Base-by-base conservation (phyloP, 2,329 filamentous ascomycete species). In the Myriosclerotinia scirpicola region DNA sequence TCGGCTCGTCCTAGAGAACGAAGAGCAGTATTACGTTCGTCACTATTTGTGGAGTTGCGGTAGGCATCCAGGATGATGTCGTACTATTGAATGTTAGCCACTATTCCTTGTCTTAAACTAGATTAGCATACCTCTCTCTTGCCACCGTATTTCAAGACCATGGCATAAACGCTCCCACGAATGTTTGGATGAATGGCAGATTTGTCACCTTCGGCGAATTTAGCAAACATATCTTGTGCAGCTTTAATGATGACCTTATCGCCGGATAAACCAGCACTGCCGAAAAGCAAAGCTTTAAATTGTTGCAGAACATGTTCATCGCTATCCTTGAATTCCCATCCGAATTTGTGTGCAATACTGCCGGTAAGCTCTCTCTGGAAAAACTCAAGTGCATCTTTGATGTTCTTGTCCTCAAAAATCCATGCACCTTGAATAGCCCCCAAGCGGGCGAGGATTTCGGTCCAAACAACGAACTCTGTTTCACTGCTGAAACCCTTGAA, bases 271-370 rank as follows among this genome's bases (percentile, higher is more conserved):
- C 93, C 94, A 61, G 94, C 92, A 72, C 84, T 87, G 69, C 91
- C 90, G 76, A 98, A 98, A 77, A 97, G 85, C 76, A 97, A 85
- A 17, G 88, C 88, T 83, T 98, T 98, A 84, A 97, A 96, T 77
- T 97, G 93, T 78, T 97, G 93, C 77, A 93, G 84, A 71, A 97
- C 89, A 76, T 97, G 93, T 60, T 90, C 92, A 73, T 98, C 94
- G 4, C 84, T 84, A 36, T 93, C 90, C 38, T 87, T 89, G 79
- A 98, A 97, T 17, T 86, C 81, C 94, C 94, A 98, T 67, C 94
- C 94, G 54, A 96, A 80, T 76, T 93, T 86, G 77, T 97, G 93
- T 0, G 93, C 90, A 78, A 93, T 94, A 72, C 85, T 82, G 75
- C 88, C 89, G 67, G 91, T 85, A 30, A 98, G 84, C 14, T 91